These are phyloP conservation scores for Papiliotrema fonsecae DNA, from an alignment of 1,284 basidiomycete species.

Conservation along the genomic window DNA sequence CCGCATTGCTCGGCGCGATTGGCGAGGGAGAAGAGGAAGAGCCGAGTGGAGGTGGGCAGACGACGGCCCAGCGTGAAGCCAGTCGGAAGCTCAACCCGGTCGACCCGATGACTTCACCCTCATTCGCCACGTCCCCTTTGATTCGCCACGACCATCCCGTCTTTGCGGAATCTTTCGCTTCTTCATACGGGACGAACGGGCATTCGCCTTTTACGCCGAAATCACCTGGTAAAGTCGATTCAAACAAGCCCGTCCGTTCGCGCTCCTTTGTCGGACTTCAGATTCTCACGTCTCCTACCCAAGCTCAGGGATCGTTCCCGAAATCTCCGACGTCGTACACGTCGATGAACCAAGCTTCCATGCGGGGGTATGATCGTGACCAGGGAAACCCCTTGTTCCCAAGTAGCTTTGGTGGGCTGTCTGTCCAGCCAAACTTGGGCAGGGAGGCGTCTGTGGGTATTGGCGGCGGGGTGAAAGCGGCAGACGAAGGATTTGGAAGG, in stretches of 20 bases:
- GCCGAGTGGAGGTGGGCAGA: constrained; percentile 2
- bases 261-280: constrained; percentile 43
- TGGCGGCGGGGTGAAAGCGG: constrained; percentile 13
- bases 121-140: not conserved
- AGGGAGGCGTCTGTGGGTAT: constrained; percentile 28
- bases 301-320: not conserved
- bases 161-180: too few species aligned
- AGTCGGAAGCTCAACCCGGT: constrained; percentile 14
- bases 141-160: not conserved
- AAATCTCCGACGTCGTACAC: not conserved
- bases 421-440: constrained; percentile 39
- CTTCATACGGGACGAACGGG: too few species aligned
- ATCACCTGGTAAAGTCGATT: not conserved
- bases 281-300: constrained; percentile 31
- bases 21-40: constrained; percentile 29
- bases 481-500: constrained; percentile 6
- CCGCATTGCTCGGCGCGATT: constrained; percentile 33
- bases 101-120: constrained; percentile 1
- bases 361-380: constrained; percentile 33
- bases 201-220: not conserved
- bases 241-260: constrained; percentile 6
- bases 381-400: constrained; percentile 44
- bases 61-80: constrained; percentile 23
- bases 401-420: constrained; percentile 35
- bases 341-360: not conserved